These are phyloP conservation scores for Nakaseomyces delphensis DNA, from an alignment of 1,139 yeast genomes.

Conservation along the genomic window DNA sequence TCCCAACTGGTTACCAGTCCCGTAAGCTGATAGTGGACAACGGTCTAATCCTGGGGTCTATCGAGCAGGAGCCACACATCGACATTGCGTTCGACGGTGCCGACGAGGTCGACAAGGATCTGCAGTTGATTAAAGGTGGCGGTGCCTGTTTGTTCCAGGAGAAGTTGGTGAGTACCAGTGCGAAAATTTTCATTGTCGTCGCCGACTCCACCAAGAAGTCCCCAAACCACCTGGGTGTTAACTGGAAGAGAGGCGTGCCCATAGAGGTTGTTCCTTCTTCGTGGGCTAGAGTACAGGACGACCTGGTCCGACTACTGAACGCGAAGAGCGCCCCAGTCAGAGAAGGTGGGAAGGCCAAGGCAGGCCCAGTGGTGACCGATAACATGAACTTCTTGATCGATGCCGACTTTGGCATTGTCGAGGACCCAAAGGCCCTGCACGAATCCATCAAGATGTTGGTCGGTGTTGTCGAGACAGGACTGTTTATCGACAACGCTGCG, in stretches of 20 bases:
- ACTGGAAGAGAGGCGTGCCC: constrained; percentile 90
- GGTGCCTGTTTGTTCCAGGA: constrained; percentile 98
- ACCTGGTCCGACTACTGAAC: constrained; percentile 51
- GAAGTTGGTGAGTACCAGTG: constrained; percentile 80
- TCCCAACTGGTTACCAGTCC: constrained; percentile 96
- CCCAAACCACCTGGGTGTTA: constrained; percentile 54
- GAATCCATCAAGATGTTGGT: constrained; percentile 59
- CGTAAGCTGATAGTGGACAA: constrained; percentile 76
- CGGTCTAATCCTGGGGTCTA: constrained; percentile 67
- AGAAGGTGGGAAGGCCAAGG: constrained; percentile 85
- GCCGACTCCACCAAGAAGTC: constrained; percentile 87
- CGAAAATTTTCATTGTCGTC: constrained; percentile 71
- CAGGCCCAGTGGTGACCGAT: constrained; percentile 97
- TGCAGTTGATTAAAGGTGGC: constrained; percentile 94
- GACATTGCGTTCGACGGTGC: constrained; percentile 98
- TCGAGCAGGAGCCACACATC: constrained; percentile 70
- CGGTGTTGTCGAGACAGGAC: constrained; percentile 96
- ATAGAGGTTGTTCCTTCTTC: constrained; percentile 91
- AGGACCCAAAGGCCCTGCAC: constrained; percentile 54
- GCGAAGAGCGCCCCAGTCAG: constrained; percentile 50
- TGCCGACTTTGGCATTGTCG: constrained; percentile 80
- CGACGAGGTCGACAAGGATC: constrained; percentile 77
- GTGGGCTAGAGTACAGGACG: constrained; percentile 62
- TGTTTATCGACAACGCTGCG: constrained; percentile 62
- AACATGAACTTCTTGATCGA: constrained; percentile 90